A percentile compares a stretch with the other conserved stretches of the same genome.
Evolutionary conservation across 2,329 filamentous ascomycete species (phyloP).

Genomic region (Fonsecaea erecta): DNA sequence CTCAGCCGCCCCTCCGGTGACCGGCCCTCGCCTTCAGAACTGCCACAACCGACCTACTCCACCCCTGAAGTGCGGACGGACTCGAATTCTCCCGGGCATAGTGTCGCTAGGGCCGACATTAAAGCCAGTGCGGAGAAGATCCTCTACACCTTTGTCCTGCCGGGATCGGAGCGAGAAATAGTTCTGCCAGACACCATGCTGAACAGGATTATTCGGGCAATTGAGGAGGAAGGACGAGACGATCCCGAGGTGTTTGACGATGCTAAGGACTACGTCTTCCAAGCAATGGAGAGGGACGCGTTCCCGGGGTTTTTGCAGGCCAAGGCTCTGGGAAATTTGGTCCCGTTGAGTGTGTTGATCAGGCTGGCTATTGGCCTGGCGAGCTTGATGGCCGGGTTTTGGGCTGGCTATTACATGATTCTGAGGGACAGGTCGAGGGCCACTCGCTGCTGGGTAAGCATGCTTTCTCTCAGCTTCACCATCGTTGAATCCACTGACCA

Average conservation of each 20-base stretch:
- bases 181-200: slow-evolving; percentile 87
- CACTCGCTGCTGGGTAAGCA: slow-evolving; percentile 78
- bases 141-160: slow-evolving; percentile 93
- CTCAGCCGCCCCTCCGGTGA: slow-evolving; percentile 32
- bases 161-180: slow-evolving; percentile 95
- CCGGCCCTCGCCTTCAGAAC: slow-evolving; percentile 51
- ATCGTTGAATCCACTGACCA: slow-evolving; percentile 13
- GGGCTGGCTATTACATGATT: slow-evolving; percentile 91
- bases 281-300: slow-evolving; percentile 99
- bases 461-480: not conserved
- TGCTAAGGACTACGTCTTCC: slow-evolving; percentile 98
- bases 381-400: slow-evolving; percentile 88
- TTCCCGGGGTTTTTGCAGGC: slow-evolving; percentile 94
- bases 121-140: slow-evolving; percentile 96
- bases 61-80: slow-evolving; percentile 70
- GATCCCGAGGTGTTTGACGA: slow-evolving; percentile 97
- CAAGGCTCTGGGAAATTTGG: slow-evolving; percentile 94
- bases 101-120: slow-evolving; percentile 86
- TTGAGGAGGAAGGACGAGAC: slow-evolving; percentile 89
- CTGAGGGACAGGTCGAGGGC: slow-evolving; percentile 77
- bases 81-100: slow-evolving; percentile 80
- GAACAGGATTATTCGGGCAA: slow-evolving; percentile 79
- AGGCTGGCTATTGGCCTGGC: slow-evolving; percentile 83
- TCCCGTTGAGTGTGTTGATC: slow-evolving; percentile 85
- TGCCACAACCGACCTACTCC: slow-evolving; percentile 59